A percentile compares a stretch with the other conserved stretches of the same genome.
phyloP scores from a whole-genome alignment of 257 asterid species.

The Jacaranda mimosifolia region DNA sequence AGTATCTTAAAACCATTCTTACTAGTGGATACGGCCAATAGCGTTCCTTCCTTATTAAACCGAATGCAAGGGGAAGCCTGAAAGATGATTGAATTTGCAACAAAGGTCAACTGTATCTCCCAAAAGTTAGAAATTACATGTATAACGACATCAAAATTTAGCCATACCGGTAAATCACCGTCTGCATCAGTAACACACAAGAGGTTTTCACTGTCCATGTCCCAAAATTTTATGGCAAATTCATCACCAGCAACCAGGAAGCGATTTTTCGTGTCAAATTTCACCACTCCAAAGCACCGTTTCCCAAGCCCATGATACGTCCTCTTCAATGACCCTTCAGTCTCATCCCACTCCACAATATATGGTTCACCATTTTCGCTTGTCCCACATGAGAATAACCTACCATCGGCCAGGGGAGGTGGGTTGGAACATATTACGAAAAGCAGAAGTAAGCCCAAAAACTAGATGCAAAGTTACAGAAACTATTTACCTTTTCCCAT shows the following conservation, averaged over 20 bases:
- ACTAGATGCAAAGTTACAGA: conserved; percentile 6
- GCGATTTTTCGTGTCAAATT: conserved; percentile 70
- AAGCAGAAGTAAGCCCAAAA: conserved; percentile 10
- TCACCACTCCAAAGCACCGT: conserved; percentile 62
- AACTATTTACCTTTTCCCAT: conserved; percentile 70
- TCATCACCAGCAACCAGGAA: conserved; percentile 81
- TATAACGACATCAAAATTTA: conserved; percentile 13
- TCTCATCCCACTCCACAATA: conserved; percentile 78
- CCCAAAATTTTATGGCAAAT: conserved; percentile 69
- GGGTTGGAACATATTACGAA: conserved; percentile 2
- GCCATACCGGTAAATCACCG: conserved; percentile 67
- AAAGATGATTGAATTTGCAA: conserved; percentile 33
- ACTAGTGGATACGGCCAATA: conserved; percentile 74
- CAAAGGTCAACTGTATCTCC: conserved; percentile 14
- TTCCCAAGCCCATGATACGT: conserved; percentile 66
- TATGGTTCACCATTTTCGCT: conserved; percentile 65
- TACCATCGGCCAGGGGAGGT: conserved; percentile 26
- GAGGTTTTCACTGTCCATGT: conserved; percentile 64
- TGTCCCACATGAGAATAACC: conserved; percentile 80
- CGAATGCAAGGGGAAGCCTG: conserved; percentile 80
- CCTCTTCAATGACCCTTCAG: conserved; percentile 65
- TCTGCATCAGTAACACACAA: conserved; percentile 60
- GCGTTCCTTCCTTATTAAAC: conserved; percentile 66
- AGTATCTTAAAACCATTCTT: conserved; percentile 69
- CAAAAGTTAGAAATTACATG: conserved; percentile 7